Evolutionary conservation across 495 filamentous ascomycete species (phyloP).

Genomic region (Cladorrhinum samala): DNA sequence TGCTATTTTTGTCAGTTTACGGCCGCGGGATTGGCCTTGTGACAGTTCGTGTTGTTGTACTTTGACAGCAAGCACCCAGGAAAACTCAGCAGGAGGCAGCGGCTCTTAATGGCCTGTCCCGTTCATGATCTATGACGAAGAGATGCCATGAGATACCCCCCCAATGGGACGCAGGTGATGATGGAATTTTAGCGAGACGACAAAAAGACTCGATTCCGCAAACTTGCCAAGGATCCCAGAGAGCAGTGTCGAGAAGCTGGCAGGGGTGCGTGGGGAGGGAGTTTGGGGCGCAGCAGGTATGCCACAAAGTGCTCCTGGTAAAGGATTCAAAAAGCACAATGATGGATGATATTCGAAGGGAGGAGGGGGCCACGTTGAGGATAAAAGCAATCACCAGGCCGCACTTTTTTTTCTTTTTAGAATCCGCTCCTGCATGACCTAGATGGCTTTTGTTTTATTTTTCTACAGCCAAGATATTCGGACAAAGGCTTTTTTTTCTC

Average conservation of each 20-base stretch:
- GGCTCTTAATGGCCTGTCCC: slow-evolving; percentile 19
- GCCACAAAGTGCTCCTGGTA: slow-evolving; percentile 11
- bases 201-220: slow-evolving; percentile 9
- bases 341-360: slow-evolving; percentile 17
- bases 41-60: slow-evolving; percentile 24
- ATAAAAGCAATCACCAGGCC: slow-evolving; percentile 14
- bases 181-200: slow-evolving; percentile 8
- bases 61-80: slow-evolving; percentile 24
- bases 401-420: slow-evolving; percentile 36
- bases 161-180: slow-evolving; percentile 14
- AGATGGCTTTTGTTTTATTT: slow-evolving; percentile 36
- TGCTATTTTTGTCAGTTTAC: slow-evolving; percentile 10
- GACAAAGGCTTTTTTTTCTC: slow-evolving; percentile 19
- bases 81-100: slow-evolving; percentile 21
- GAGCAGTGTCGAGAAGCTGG: slow-evolving; percentile 15
- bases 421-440: slow-evolving; percentile 45
- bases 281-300: slow-evolving; percentile 5
- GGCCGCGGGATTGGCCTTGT: slow-evolving; percentile 13
- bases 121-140: slow-evolving; percentile 24
- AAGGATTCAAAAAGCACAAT: slow-evolving; percentile 14
- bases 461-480: slow-evolving; percentile 24
- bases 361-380: slow-evolving; percentile 16
- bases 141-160: slow-evolving; percentile 20
- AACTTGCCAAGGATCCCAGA: slow-evolving; percentile 9
- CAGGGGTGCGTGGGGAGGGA: slow-evolving; percentile 6